These are phyloP conservation scores for Aspergillus japonicus DNA, from an alignment of 2,329 filamentous ascomycete species.

Conservation along the genomic window DNA sequence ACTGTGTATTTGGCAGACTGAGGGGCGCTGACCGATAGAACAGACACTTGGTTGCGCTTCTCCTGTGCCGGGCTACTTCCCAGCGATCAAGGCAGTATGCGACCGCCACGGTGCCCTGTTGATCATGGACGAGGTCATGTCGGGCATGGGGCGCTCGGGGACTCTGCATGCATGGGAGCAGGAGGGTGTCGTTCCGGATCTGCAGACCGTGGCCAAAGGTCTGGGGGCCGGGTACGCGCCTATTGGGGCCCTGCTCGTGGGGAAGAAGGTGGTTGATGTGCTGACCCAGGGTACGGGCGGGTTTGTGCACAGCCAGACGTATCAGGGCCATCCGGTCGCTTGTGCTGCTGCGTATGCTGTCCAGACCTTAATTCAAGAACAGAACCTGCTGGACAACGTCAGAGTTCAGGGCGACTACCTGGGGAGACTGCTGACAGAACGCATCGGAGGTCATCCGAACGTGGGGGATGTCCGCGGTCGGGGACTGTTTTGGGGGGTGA, in stretches of 20 bases:
- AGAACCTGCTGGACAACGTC: slow-evolving; percentile 61
- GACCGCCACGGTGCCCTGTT: slow-evolving; percentile 69
- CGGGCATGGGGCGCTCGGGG: slow-evolving; percentile 58
- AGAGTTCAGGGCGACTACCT: slow-evolving; percentile 50
- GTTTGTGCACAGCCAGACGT: slow-evolving; percentile 61
- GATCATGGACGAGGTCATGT: slow-evolving; percentile 79
- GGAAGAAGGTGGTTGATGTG: slow-evolving; percentile 50
- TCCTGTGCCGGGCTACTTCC: slow-evolving; percentile 66
- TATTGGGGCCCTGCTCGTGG: slow-evolving; percentile 56
- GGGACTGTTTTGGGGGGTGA: slow-evolving; percentile 60
- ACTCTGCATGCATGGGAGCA: slow-evolving; percentile 61
- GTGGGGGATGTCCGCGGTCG: slow-evolving; percentile 60
- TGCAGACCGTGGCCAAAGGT: slow-evolving; percentile 60
- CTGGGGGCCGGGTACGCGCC: slow-evolving; percentile 58
- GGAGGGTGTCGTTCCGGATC: slow-evolving; percentile 57
- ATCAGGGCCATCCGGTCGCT: slow-evolving; percentile 58
- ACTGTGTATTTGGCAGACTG: neutral
- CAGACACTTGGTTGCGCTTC: slow-evolving; percentile 68
- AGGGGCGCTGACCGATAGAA: neutral
- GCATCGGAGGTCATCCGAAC: slow-evolving; percentile 47
- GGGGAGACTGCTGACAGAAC: slow-evolving; percentile 42
- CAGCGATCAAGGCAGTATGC: slow-evolving; percentile 66
- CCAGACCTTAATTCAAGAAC: slow-evolving; percentile 58
- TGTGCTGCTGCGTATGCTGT: slow-evolving; percentile 62
- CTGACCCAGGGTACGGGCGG: slow-evolving; percentile 49